Evolutionary conservation across 495 filamentous ascomycete species (phyloP), one percentile per base, ranked within the genome.

Genomic region (Glonium stellatum): DNA sequence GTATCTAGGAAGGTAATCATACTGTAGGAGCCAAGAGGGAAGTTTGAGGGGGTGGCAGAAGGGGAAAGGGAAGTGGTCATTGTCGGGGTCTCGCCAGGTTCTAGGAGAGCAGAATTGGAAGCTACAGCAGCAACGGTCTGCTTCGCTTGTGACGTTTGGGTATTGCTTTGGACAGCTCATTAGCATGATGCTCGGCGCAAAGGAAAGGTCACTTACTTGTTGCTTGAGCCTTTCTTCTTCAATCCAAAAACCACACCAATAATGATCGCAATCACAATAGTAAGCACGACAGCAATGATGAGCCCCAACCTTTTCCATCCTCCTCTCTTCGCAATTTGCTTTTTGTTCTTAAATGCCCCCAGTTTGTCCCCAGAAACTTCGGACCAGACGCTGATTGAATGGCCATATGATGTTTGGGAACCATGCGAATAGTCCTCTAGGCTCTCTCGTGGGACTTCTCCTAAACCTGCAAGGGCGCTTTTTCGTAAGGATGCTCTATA

Each of bases 21-120:
- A 50, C 75, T 70, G 65, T 80, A 86, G 25, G 76, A 76, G 25
- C 83, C 83, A 0, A 74, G 66, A 1, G 83, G 83, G 63, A 85
- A 84, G 41, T 63, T 44, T 31, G 67, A 61, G 25, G 61, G 61
- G 2, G 41, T 41, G 10, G 63, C 44, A n/a, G 56, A 36, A 6
- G 66, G 51, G 12, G 66, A 61, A 31, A 50, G 31, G 10, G 60
- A 46, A 13, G 52, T 8, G 12, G 59, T 34, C 2, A 55, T 5
- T 18, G 59, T 44, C n/a, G 66, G 37, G 34, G 49, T 21, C 31
- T 34, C 10, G n/a, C 51, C 31, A 56, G 27, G 46, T 19, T 36
- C 42, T 55, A 23, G n/a, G 59, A 39, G 27, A 23, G 51, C 37
- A 18, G 58, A 39, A 18, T 37, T 49, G 50, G 31, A 34, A 11